These are phyloP conservation scores for Cydonia oblonga DNA, from an alignment of 331 rosid genomes.

Conservation along the genomic window DNA sequence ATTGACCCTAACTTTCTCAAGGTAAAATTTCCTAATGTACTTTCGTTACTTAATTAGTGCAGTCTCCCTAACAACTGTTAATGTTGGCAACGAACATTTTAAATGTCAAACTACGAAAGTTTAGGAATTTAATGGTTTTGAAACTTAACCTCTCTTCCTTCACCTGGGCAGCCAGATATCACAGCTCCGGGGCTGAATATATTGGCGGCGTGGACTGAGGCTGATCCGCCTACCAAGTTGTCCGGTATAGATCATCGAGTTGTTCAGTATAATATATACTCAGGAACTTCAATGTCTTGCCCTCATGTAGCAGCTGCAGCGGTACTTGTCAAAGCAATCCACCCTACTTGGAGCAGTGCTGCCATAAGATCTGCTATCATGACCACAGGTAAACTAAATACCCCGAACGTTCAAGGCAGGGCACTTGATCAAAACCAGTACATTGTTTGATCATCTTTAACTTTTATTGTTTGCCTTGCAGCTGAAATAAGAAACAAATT, in stretches of 20 bases:
- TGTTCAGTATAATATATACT: conserved; percentile 50
- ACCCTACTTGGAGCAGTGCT: conserved; percentile 79
- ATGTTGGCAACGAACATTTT: neutral
- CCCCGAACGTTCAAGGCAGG: neutral
- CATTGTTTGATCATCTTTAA: neutral
- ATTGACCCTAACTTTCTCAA: conserved; percentile 72
- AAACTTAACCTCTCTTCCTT: neutral
- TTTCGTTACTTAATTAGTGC: neutral
- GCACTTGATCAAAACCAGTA: neutral
- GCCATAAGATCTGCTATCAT: conserved; percentile 86
- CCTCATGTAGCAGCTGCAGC: conserved; percentile 80
- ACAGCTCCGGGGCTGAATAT: conserved; percentile 90
- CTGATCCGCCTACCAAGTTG: conserved; percentile 60
- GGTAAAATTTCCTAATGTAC: conserved; percentile 18
- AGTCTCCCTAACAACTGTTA: neutral
- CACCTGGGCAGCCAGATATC: conserved; percentile 65
- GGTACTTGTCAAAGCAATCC: conserved; percentile 66
- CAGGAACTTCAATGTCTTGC: conserved; percentile 96
- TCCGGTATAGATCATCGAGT: conserved; percentile 39
- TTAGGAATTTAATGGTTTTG: neutral
- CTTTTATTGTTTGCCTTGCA: conserved; percentile 14
- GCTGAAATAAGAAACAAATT: conserved; percentile 56
- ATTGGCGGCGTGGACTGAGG: conserved; percentile 84
- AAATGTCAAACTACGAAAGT: neutral
- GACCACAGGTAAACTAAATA: conserved; percentile 56